phyloP scores from a whole-genome alignment of 139 green algal genomes.

The Diplosphaera chodatii region DNA sequence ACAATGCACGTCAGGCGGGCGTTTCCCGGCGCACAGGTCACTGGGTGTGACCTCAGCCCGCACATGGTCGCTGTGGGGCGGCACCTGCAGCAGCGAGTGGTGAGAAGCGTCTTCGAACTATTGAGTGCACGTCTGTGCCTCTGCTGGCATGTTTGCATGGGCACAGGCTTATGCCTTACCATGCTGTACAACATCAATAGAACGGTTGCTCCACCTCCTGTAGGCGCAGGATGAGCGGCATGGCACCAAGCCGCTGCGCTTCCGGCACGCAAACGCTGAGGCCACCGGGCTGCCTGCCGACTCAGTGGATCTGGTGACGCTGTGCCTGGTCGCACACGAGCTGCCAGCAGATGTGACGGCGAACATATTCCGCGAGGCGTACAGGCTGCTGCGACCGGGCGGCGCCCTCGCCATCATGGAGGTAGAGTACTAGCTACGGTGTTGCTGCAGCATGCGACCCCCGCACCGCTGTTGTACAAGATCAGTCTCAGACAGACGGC shows the following conservation, averaged over 20 bases:
- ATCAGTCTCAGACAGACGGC: no score
- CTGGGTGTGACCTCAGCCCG: conserved; percentile 65
- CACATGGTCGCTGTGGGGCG: conserved; percentile 65
- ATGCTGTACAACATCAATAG: no score
- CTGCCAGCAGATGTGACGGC: conserved; percentile 43
- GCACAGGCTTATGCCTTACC: no score
- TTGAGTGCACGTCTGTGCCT: neutral
- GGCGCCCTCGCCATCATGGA: conserved; percentile 38
- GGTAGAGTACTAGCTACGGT: conserved; percentile 13
- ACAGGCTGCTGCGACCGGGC: conserved; percentile 49
- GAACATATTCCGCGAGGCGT: conserved; percentile 58
- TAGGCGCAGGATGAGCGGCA: neutral
- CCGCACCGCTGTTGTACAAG: no score
- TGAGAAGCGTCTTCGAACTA: neutral
- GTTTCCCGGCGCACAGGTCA: conserved; percentile 54
- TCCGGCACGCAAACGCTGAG: conserved; percentile 1
- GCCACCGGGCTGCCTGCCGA: neutral
- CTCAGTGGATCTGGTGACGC: conserved; percentile 60
- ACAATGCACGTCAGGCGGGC: conserved; percentile 43
- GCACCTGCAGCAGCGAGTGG: conserved; percentile 41
- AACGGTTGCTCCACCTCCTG: no score
- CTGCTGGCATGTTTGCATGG: conserved; percentile 8
- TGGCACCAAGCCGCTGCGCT: neutral
- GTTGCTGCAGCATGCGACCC: no score
- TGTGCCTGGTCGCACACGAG: conserved; percentile 69